Evolutionary conservation across 306 rosid genomes (phyloP).

Genomic region (Prunus kanzakura): DNA sequence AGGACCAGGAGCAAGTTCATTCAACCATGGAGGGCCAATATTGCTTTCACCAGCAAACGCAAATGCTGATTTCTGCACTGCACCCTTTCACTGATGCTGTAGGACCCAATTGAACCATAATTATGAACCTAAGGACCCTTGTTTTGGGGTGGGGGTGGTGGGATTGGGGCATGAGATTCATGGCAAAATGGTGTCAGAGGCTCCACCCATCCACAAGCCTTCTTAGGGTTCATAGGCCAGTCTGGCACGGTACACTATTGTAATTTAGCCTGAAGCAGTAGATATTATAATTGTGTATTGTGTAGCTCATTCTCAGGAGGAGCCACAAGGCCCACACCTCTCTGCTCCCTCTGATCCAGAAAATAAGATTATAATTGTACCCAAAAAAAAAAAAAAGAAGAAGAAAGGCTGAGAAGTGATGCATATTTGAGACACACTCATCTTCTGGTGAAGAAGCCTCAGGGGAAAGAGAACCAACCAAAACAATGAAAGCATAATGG

Average conservation of each 20-base stretch:
- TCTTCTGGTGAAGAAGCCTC: background rate
- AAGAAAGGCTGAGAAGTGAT: background rate
- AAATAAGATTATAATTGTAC: background rate
- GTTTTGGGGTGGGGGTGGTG: conserved; percentile 23
- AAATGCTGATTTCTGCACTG: conserved; percentile 4
- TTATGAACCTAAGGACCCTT: conserved; percentile 31
- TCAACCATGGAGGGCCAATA: background rate
- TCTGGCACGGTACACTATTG: conserved; percentile 45
- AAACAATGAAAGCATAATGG: background rate
- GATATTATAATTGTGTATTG: background rate
- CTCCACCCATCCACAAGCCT: conserved; percentile 43
- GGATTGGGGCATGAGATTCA: conserved; percentile 38
- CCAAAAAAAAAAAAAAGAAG: background rate
- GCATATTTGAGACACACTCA: background rate
- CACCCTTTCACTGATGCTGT: conserved; percentile 10
- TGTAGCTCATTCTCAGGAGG: background rate
- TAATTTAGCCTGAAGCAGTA: conserved; percentile 34
- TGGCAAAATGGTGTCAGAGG: conserved; percentile 56
- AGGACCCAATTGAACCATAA: conserved; percentile 33
- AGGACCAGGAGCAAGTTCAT: background rate
- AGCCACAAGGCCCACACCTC: background rate
- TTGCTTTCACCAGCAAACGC: conserved; percentile 10
- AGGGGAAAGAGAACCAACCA: background rate
- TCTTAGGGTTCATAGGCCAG: conserved; percentile 35
- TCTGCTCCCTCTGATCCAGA: background rate